Base-by-base conservation (phyloP, 768 basidiomycete species). In the Astraeus odoratus region DNA sequence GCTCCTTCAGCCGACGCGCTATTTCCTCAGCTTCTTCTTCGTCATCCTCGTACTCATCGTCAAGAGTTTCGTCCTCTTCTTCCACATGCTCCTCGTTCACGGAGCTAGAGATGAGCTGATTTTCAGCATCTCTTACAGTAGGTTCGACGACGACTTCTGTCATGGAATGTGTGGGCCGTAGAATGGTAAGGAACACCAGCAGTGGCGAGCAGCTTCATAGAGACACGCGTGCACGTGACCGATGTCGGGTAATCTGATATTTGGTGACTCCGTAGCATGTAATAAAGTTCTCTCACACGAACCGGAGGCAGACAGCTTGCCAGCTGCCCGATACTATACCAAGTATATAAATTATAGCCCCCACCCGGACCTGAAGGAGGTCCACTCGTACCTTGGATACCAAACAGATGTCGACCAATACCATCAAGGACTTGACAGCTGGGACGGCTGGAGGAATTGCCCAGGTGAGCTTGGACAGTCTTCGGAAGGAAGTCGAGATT, bases 401-500 rank as follows among this genome's bases (percentile, higher is more conserved):
- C 46, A 46, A 29, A 29, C 33, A 36, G 30, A 64, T 65, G 62
- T 53, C 53, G 46, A 43, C 45, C 13, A 84, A 83, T 59, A 86
- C 90, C 25, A 72, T 80, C 39, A 92, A 91, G 69, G 93, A 96
- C 63, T 65, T 96, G 51, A 74, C 86, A 29, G 91, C 90, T 45
- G 93, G 93, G 39, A 93, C 90, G 25, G 82, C 77, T n/a, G 92
- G 92, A 38, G 92, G 92, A 40, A 81, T 95, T 58, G 81, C 83
- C 47, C 93, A 94, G 78, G 88, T 81, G 53, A 44, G 56, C 51
- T 18, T 22, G 18, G 33, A 33, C 44, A 36, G 27, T 8, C 12
- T 8, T 22, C 30, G 23, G 10, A 20, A 44, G 27, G 13, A 9
- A 42, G 8, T 42, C 5, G 30, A 20, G 46, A 23, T 20, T 16